Base-by-base conservation (phyloP, 164 flowering plant genomes). In the Sextonia rubra region DNA sequence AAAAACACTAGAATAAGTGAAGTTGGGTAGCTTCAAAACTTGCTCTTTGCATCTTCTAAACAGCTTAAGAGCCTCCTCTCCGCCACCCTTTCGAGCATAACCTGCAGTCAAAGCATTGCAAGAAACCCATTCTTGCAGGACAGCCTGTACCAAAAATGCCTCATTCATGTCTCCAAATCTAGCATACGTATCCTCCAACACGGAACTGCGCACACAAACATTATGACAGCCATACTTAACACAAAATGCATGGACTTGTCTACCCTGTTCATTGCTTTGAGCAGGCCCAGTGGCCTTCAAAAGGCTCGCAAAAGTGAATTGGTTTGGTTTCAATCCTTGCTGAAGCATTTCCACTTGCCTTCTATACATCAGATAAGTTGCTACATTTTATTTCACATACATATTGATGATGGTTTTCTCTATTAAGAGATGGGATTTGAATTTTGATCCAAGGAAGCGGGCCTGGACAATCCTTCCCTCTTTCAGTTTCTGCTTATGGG, bases 71-170 rank as follows among this genome's bases (percentile, higher is more conserved):
- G 88, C 89, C 29, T 74, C 49, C 60, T 84, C 90, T 52, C 81
- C 90, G 30, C 84, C 84, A 58, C 80, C 80, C 74, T 83, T 86
- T 81, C 89, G 83, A 4, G 91, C 93, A 83, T 87, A 75, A 37
- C 87, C 89, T 20, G 94, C 90, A 79, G 89, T 89, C 77, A 91
- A 73, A 74, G 94, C 91, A 83, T 89, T 91, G 92, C 94, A 91
- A 61, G 89, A 85, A 14, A 89, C 96, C 73, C 92, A 73, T 88
- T 91, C 76, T 80, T 87, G 4, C 69, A 71, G 27, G 44, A 72
- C 74, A 89, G 66, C 64, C 74, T 78, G 71, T 80, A 82, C 74
- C 20, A 69, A 60, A 65, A 68, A 75, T 6, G 90, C 91, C 49
- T 83, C 89, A 32, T 76, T 72, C 82, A 91, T 77, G 20, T 27